Evolutionary conservation across 345 rosid genomes (phyloP).

Genomic region (Citrus unshiu): DNA sequence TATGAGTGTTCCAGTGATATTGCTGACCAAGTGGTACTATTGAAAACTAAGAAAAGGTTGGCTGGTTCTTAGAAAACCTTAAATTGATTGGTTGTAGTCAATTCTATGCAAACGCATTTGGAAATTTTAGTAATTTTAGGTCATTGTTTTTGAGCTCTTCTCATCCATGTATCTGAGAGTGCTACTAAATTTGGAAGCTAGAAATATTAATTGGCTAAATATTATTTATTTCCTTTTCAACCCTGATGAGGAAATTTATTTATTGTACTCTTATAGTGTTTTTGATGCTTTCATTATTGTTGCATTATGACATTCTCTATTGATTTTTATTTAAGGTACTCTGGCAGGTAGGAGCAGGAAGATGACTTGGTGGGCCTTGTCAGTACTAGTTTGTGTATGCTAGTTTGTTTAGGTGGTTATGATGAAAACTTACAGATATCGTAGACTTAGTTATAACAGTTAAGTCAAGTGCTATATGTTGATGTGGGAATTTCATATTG

Average conservation of each 20-base stretch:
- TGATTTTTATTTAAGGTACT: conserved; percentile 17
- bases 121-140: background rate
- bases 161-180: background rate
- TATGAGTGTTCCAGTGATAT: too few species aligned
- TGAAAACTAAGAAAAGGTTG: background rate
- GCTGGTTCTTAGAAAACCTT: background rate
- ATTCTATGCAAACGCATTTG: background rate
- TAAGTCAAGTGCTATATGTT: background rate
- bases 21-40: background rate
- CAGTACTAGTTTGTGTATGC: conserved; percentile 16
- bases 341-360: conserved; percentile 12
- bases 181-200: background rate
- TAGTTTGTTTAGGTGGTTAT: conserved; percentile 10
- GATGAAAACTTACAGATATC: background rate
- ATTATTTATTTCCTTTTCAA: background rate
- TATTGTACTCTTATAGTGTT: background rate
- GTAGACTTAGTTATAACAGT: background rate
- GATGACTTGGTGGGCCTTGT: conserved; percentile 22
- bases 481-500: background rate
- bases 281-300: background rate
- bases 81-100: background rate
- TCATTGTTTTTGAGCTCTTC: background rate
- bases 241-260: background rate
- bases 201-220: background rate
- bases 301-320: background rate